These are phyloP conservation scores for Pharus latifolius DNA, from an alignment of 176 grass and related monocot genomes.

Conservation along the genomic window DNA sequence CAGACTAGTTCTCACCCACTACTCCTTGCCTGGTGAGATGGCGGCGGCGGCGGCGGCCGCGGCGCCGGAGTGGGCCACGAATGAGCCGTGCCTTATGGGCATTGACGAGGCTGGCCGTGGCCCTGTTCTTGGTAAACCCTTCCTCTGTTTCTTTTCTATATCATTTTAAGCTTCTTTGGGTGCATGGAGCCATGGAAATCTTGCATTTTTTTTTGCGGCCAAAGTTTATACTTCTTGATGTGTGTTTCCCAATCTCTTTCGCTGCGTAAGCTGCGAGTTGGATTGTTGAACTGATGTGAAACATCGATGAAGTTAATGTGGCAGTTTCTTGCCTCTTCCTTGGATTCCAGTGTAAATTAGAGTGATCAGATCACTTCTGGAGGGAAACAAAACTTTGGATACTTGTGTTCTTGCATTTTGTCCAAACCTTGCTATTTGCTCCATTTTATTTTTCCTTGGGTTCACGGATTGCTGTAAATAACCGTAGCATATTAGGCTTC, in stretches of 20 bases:
- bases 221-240: not conserved
- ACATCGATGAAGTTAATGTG: no score
- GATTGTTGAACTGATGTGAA: no score
- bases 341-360: no score
- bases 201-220: not conserved
- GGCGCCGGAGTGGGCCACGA: constrained; percentile 26
- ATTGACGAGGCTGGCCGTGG: constrained; percentile 44
- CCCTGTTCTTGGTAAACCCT: constrained; percentile 30
- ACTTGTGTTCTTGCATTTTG: no score
- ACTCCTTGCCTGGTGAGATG: not conserved
- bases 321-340: no score
- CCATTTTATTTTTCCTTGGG: no score
- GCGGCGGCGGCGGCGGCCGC: not conserved
- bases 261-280: not conserved
- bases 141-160: not conserved
- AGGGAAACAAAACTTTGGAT: not conserved
- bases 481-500: no score
- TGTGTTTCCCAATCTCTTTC: not conserved
- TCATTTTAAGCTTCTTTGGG: not conserved
- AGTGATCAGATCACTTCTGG: not conserved
- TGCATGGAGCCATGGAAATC: not conserved
- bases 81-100: constrained; percentile 36
- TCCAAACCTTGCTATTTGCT: no score
- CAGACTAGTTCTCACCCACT: not conserved
- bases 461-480: no score